These are phyloP conservation scores for Alternaria solani DNA, from an alignment of 2,329 filamentous ascomycete species.

Conservation along the genomic window DNA sequence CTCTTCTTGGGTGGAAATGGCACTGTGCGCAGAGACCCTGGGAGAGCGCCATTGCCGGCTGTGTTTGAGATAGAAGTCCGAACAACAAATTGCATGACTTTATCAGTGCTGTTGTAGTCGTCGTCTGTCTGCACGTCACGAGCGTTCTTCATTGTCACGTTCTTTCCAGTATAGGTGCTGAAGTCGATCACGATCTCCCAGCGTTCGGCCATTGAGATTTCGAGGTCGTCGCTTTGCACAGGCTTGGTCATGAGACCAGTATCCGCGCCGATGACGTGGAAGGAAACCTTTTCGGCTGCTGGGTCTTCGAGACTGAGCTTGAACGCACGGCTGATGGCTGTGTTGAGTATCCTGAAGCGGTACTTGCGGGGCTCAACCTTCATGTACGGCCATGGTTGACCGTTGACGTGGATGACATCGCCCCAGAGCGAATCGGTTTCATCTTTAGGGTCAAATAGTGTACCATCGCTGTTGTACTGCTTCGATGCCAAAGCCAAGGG, in stretches of 20 bases:
- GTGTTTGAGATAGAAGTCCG: constrained; percentile 38
- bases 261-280: constrained; percentile 65
- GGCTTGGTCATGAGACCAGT: constrained; percentile 54
- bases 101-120: constrained; percentile 60
- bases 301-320: constrained; percentile 59
- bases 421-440: constrained; percentile 62
- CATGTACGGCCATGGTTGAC: constrained; percentile 66
- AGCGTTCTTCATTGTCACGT: constrained; percentile 58
- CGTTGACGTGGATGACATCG: constrained; percentile 67
- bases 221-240: constrained; percentile 54
- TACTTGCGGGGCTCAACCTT: constrained; percentile 69
- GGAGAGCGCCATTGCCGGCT: constrained; percentile 39
- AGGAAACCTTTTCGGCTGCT: constrained; percentile 53
- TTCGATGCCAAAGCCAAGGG: constrained; percentile 63
- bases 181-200: constrained; percentile 70
- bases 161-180: constrained; percentile 58
- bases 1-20: constrained; percentile 43
- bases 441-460: constrained; percentile 58
- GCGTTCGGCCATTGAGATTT: constrained; percentile 65
- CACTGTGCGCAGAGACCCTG: constrained; percentile 39
- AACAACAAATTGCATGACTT: constrained; percentile 58
- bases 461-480: constrained; percentile 62
- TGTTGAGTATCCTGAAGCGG: constrained; percentile 64
- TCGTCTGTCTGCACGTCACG: constrained; percentile 58
- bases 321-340: constrained; percentile 53